These are phyloP conservation scores for Anthostomella pinea DNA, from an alignment of 2,329 filamentous ascomycete species.

Conservation along the genomic window DNA sequence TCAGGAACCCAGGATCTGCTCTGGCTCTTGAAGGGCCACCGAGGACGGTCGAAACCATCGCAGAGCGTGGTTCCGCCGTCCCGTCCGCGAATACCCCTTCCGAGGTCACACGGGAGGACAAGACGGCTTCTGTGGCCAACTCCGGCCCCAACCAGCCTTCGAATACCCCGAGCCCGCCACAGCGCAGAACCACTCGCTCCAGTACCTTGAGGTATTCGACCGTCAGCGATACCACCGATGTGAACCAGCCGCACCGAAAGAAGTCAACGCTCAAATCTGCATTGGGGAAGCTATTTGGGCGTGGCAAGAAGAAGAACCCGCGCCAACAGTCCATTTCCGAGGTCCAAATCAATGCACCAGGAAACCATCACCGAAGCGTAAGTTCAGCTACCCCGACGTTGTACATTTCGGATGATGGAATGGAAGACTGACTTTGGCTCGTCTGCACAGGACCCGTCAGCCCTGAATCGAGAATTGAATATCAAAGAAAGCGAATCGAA, in stretches of 20 bases:
- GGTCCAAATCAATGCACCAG: slow-evolving; percentile 25
- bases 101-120: slow-evolving; percentile 20
- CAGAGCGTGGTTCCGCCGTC: slow-evolving; percentile 20
- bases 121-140: slow-evolving; percentile 19
- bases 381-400: slow-evolving; percentile 26
- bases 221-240: slow-evolving; percentile 41
- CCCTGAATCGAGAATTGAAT: slow-evolving; percentile 29
- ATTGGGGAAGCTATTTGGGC: slow-evolving; percentile 56
- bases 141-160: slow-evolving; percentile 28
- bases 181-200: slow-evolving; percentile 36
- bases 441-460: slow-evolving; percentile 36
- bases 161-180: slow-evolving; percentile 26
- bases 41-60: slow-evolving; percentile 15
- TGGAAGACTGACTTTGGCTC: background rate
- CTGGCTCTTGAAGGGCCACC: slow-evolving; percentile 34
- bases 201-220: slow-evolving; percentile 47
- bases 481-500: slow-evolving; percentile 42
- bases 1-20: slow-evolving; percentile 41
- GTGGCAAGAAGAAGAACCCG: slow-evolving; percentile 47
- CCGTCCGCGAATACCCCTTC: slow-evolving; percentile 18
- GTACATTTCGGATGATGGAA: no score
- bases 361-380: slow-evolving; percentile 49
- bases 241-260: slow-evolving; percentile 47
- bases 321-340: slow-evolving; percentile 31
- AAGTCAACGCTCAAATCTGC: slow-evolving; percentile 57